These are phyloP conservation scores for Scleroderma citrinum DNA, from an alignment of 768 basidiomycete species.

Conservation along the genomic window DNA sequence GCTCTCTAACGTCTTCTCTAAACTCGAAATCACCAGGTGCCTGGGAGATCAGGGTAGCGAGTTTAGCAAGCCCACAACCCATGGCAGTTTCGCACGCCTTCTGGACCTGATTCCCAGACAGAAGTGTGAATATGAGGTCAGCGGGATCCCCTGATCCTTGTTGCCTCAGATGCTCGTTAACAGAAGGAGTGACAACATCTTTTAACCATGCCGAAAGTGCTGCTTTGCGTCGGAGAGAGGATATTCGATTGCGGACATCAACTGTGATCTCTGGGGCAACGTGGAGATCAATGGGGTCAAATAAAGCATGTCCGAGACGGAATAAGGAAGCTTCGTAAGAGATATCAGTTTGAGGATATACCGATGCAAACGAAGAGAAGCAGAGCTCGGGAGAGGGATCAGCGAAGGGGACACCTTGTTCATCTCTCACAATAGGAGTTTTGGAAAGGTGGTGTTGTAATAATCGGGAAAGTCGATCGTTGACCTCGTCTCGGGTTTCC, in stretches of 20 bases:
- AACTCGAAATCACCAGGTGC: slow-evolving; percentile 74
- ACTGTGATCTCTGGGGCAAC: slow-evolving; percentile 48
- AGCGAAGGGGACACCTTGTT: slow-evolving; percentile 64
- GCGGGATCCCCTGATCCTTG: slow-evolving; percentile 40
- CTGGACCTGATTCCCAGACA: slow-evolving; percentile 86
- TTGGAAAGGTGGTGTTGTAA: slow-evolving; percentile 73
- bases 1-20: slow-evolving; percentile 63
- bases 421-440: slow-evolving; percentile 66
- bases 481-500: slow-evolving; percentile 26
- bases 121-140: slow-evolving; percentile 60
- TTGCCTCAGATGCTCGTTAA: slow-evolving; percentile 66
- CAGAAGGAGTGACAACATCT: slow-evolving; percentile 56
- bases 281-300: slow-evolving; percentile 73
- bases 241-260: slow-evolving; percentile 58
- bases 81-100: slow-evolving; percentile 71
- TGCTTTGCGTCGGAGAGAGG: slow-evolving; percentile 63
- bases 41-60: slow-evolving; percentile 87
- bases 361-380: slow-evolving; percentile 70
- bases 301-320: slow-evolving; percentile 83
- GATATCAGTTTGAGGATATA: slow-evolving; percentile 66
- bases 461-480: slow-evolving; percentile 49
- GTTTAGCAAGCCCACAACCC: slow-evolving; percentile 71
- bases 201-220: slow-evolving; percentile 85
- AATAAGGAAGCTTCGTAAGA: slow-evolving; percentile 77
- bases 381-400: slow-evolving; percentile 56